Evolutionary conservation across 139 green algal genomes (phyloP).

Genomic region (Haematococcus lacustris): DNA sequence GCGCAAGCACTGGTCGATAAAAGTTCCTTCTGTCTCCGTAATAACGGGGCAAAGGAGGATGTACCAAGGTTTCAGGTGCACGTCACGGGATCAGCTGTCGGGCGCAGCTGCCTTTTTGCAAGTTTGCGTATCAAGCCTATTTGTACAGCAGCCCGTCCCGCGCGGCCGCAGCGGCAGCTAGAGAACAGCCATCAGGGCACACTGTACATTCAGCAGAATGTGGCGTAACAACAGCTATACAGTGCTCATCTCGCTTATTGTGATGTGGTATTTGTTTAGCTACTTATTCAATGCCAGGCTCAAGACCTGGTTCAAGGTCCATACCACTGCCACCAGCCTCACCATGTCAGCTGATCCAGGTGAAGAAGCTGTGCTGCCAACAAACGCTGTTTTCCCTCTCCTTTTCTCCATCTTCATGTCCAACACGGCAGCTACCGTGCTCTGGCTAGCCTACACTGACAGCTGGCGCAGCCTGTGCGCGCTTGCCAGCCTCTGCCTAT

Average conservation of each 20-base stretch:
- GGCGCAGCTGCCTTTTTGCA: too few species aligned
- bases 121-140: too few species aligned
- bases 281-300: slow-evolving; percentile 12
- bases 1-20: too few species aligned
- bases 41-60: too few species aligned
- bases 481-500: background rate
- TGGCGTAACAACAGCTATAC: too few species aligned
- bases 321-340: background rate
- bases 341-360: background rate
- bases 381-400: background rate
- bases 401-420: slow-evolving; percentile 11
- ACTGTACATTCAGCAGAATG: too few species aligned
- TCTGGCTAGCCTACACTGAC: slow-evolving; percentile 1
- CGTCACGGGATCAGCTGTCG: too few species aligned
- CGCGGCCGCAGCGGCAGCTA: too few species aligned
- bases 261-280: slow-evolving; percentile 19
- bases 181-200: too few species aligned
- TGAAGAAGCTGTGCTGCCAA: background rate
- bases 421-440: slow-evolving; percentile 4
- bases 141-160: too few species aligned
- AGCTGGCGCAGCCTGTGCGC: background rate
- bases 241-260: background rate
- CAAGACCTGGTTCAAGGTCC: slow-evolving; percentile 2
- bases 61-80: too few species aligned
- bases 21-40: too few species aligned